A percentile compares a stretch with the other conserved stretches of the same genome.
Evolutionary conservation across 129 eudicot genomes (phyloP).

Genomic region (Solidago caesia): DNA sequence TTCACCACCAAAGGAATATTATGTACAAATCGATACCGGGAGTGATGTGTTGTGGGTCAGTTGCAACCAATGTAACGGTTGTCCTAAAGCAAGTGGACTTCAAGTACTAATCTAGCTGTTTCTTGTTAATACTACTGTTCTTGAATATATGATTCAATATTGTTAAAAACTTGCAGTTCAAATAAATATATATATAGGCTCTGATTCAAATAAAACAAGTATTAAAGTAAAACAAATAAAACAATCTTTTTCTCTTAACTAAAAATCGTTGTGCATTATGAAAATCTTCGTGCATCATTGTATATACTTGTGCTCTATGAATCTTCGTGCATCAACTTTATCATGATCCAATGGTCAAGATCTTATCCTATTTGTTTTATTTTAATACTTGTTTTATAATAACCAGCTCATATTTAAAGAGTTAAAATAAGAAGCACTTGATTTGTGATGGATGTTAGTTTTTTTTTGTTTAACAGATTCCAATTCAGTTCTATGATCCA

Average conservation of each 20-base stretch:
- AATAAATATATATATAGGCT: too few species aligned
- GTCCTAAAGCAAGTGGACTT: constrained; percentile 92
- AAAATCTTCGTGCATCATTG: too few species aligned
- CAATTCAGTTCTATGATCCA: constrained; percentile 75
- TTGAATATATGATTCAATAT: neutral
- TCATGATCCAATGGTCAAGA: too few species aligned
- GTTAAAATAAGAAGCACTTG: neutral
- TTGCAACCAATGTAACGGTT: constrained; percentile 72
- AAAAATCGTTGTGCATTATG: too few species aligned
- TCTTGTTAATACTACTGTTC: neutral
- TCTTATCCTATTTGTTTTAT: too few species aligned
- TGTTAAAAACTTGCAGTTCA: neutral
- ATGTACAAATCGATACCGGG: constrained; percentile 93
- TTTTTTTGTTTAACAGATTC: constrained; percentile 45
- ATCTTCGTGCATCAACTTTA: too few species aligned
- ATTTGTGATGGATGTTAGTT: neutral
- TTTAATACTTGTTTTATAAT: too few species aligned
- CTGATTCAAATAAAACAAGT: too few species aligned
- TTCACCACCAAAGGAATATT: constrained; percentile 76
- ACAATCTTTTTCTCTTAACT: too few species aligned
- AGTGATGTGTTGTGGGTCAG: constrained; percentile 94
- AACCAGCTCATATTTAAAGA: too few species aligned
- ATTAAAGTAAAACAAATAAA: too few species aligned
- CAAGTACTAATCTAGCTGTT: constrained; percentile 44
- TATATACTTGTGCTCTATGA: too few species aligned